phyloP scores from a whole-genome alignment of 2,329 filamentous ascomycete species.

The Fusarium euwallaceae region DNA sequence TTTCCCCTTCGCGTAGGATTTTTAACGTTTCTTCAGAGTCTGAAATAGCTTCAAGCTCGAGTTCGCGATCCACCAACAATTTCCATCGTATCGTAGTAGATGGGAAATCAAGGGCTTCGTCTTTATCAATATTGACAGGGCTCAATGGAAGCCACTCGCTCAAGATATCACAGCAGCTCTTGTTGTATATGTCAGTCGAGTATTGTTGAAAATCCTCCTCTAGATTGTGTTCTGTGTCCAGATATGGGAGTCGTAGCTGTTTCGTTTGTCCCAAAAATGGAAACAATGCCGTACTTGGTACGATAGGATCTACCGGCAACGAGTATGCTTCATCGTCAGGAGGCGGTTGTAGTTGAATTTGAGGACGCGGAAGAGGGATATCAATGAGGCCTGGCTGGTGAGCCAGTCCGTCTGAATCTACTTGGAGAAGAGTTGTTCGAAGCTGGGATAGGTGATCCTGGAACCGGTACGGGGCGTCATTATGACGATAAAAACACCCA shows the following conservation, averaged over 20 bases:
- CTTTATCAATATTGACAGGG: slow-evolving; percentile 36
- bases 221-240: slow-evolving; percentile 43
- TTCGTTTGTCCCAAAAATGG: neutral
- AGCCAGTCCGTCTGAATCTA: slow-evolving; percentile 34
- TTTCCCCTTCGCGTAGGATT: neutral
- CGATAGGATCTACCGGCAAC: neutral
- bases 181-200: slow-evolving; percentile 28
- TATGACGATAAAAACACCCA: slow-evolving; percentile 46
- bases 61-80: slow-evolving; percentile 42
- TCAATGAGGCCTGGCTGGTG: slow-evolving; percentile 37
- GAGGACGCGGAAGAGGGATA: slow-evolving; percentile 29
- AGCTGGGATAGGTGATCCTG: slow-evolving; percentile 39
- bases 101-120: slow-evolving; percentile 48
- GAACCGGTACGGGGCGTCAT: slow-evolving; percentile 46
- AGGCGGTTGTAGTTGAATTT: slow-evolving; percentile 20
- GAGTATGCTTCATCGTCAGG: neutral
- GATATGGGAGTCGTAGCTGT: slow-evolving; percentile 32
- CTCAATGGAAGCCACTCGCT: slow-evolving; percentile 50
- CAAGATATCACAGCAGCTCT: slow-evolving; percentile 37
- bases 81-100: slow-evolving; percentile 36
- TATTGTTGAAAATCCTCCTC: slow-evolving; percentile 43
- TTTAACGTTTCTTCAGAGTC: neutral
- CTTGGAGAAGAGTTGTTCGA: slow-evolving; percentile 16
- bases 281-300: slow-evolving; percentile 5
- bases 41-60: slow-evolving; percentile 42